Percentiles rank a stretch among this genome's conserved stretches.
Conservation (phyloP, 495 filamentous ascomycete species). For the Daldinia decipiens region DNA sequence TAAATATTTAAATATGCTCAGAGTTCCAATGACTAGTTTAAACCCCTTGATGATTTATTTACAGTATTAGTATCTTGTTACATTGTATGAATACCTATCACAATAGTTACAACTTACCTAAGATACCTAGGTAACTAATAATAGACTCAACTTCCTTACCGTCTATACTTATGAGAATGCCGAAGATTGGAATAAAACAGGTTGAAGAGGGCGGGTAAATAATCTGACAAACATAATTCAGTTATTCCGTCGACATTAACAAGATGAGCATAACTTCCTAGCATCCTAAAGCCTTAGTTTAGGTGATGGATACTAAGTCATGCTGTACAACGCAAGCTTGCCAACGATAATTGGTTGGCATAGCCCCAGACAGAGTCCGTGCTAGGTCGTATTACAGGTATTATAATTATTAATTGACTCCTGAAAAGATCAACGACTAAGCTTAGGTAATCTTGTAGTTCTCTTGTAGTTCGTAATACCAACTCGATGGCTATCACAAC, state of each 20-base stretch:
- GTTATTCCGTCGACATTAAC: neutral
- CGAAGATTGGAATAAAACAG: neutral
- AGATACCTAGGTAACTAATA: no score
- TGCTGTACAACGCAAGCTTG: no score
- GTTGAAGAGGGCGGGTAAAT: neutral
- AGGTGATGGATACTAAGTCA: no score
- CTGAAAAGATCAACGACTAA: neutral
- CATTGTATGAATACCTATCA: no score
- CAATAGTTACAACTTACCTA: no score
- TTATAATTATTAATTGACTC: neutral
- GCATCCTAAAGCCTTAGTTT: no score
- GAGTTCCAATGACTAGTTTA: neutral
- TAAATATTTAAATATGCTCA: neutral
- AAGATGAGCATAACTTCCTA: neutral
- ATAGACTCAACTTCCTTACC: no score
- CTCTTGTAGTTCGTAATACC: neutral
- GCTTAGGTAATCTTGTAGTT: no score
- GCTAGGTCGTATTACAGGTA: neutral
- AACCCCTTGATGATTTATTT: neutral
- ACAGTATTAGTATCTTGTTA: no score
- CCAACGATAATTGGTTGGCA: neutral
- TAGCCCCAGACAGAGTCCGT: neutral
- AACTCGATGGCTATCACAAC: neutral
- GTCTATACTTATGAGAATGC: neutral
- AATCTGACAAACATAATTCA: no score